A percentile compares a stretch with the other conserved stretches of the same genome.
Evolutionary conservation across 106 monocot species (phyloP).

Genomic region (Dendrobium catenatum): DNA sequence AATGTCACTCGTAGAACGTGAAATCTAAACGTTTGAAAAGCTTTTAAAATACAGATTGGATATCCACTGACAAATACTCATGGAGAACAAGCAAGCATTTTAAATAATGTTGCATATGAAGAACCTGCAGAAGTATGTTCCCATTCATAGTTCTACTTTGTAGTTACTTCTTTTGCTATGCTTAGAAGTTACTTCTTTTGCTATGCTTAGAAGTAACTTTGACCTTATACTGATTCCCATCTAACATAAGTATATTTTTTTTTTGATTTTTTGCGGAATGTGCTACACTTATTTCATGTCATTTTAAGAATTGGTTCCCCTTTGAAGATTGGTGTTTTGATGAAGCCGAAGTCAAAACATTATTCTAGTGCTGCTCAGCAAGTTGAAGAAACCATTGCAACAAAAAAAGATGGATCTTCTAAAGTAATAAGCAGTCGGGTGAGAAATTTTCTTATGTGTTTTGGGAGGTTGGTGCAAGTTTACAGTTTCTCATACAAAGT

Average conservation of each 20-base stretch:
- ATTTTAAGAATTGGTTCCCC: neutral
- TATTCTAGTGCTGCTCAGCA: neutral
- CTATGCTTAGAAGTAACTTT: neutral
- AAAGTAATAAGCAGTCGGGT: constrained; percentile 7
- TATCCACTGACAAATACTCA: neutral
- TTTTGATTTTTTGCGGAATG: neutral
- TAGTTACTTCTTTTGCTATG: neutral
- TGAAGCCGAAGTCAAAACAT: neutral
- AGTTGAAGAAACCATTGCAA: neutral
- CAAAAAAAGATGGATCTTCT: constrained; percentile 9
- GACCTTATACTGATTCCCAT: neutral
- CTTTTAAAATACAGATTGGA: constrained; percentile 8
- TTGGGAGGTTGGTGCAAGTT: neutral
- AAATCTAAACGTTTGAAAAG: neutral
- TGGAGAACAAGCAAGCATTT: constrained; percentile 9
- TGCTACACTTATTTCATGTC: neutral
- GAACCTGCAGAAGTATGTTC: constrained; percentile 3
- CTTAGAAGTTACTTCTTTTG: neutral
- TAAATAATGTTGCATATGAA: constrained; percentile 7
- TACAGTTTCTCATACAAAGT: neutral
- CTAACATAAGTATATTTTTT: neutral
- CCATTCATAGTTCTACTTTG: neutral
- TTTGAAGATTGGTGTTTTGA: constrained; percentile 1
- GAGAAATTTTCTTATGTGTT: neutral
- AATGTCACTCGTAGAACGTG: neutral